These are phyloP conservation scores for Neonectria faginata DNA, from an alignment of 2,329 filamentous ascomycete species.

Conservation along the genomic window DNA sequence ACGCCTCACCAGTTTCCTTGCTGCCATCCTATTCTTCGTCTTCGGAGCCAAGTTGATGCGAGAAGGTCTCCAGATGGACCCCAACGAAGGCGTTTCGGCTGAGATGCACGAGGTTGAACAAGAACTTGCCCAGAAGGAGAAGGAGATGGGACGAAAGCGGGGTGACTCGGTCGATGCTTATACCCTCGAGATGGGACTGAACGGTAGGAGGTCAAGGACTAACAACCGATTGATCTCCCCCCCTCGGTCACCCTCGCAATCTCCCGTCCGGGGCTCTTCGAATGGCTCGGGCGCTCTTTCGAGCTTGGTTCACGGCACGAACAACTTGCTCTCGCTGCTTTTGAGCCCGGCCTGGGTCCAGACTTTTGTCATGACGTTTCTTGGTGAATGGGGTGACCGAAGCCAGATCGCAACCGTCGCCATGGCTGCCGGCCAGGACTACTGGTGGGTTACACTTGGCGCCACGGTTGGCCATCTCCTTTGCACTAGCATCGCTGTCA, in stretches of 20 bases:
- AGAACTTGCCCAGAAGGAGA: slow-evolving; percentile 94
- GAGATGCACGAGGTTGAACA: slow-evolving; percentile 98
- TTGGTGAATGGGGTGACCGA: slow-evolving; percentile 97
- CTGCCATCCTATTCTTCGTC: slow-evolving; percentile 85
- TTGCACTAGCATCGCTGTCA: slow-evolving; percentile 90
- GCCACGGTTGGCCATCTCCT: slow-evolving; percentile 87
- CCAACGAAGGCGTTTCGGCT: slow-evolving; percentile 90
- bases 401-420: slow-evolving; percentile 98
- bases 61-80: slow-evolving; percentile 89
- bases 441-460: slow-evolving; percentile 97
- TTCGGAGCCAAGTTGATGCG: slow-evolving; percentile 87
- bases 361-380: slow-evolving; percentile 98
- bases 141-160: slow-evolving; percentile 74
- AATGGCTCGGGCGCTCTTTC: slow-evolving; percentile 56
- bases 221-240: slow-evolving; percentile 83
- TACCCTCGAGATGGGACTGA: slow-evolving; percentile 82
- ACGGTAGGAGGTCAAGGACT: slow-evolving; percentile 75
- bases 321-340: slow-evolving; percentile 88
- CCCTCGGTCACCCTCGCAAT: slow-evolving; percentile 83
- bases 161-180: slow-evolving; percentile 78
- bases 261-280: slow-evolving; percentile 71
- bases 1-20: slow-evolving; percentile 88
- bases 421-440: slow-evolving; percentile 98
- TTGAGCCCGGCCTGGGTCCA: slow-evolving; percentile 98
- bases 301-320: slow-evolving; percentile 71